These are phyloP conservation scores for Aquilaria malaccensis DNA, from an alignment of 345 rosid species.

Conservation along the genomic window DNA sequence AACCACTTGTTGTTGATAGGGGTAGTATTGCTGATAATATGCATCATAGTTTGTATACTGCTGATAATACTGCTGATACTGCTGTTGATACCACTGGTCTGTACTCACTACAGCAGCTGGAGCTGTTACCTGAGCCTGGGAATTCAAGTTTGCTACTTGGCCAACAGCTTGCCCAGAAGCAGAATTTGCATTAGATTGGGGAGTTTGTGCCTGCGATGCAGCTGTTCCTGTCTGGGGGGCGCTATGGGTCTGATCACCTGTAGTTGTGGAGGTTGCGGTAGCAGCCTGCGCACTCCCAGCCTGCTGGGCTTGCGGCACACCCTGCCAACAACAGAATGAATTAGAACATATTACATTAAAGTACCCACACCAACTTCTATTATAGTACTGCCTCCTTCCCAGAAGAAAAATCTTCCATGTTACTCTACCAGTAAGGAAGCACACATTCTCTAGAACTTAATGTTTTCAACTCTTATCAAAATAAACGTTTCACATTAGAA, in stretches of 20 bases:
- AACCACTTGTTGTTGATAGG: constrained; percentile 45
- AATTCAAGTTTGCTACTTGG: constrained; percentile 24
- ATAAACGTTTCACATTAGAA: too few relatives aligned
- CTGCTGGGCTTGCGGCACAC: constrained; percentile 43
- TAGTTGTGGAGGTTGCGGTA: constrained; percentile 21
- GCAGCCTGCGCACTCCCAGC: constrained; percentile 34
- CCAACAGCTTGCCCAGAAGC: constrained; percentile 27
- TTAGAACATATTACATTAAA: not conserved
- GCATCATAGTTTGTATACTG: constrained; percentile 48
- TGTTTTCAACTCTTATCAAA: too few relatives aligned
- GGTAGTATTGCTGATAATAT: constrained; percentile 52
- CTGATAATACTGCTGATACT: constrained; percentile 63
- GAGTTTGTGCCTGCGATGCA: constrained; percentile 33
- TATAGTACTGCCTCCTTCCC: not conserved
- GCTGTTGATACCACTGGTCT: constrained; percentile 63
- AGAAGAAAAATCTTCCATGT: not conserved
- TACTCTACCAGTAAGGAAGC: too few relatives aligned
- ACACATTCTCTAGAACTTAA: too few relatives aligned
- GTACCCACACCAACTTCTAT: not conserved
- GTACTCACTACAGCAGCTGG: constrained; percentile 38
- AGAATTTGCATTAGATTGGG: constrained; percentile 27
- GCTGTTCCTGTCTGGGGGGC: constrained; percentile 28
- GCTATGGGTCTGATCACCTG: constrained; percentile 30
- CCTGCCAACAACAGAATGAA: constrained; percentile 26
- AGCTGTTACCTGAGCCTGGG: constrained; percentile 29